Percentiles rank a stretch among this genome's conserved stretches.
These are phyloP conservation scores for Huntiella moniliformis DNA, from an alignment of 2,329 filamentous ascomycete species.

Conservation along the genomic window DNA sequence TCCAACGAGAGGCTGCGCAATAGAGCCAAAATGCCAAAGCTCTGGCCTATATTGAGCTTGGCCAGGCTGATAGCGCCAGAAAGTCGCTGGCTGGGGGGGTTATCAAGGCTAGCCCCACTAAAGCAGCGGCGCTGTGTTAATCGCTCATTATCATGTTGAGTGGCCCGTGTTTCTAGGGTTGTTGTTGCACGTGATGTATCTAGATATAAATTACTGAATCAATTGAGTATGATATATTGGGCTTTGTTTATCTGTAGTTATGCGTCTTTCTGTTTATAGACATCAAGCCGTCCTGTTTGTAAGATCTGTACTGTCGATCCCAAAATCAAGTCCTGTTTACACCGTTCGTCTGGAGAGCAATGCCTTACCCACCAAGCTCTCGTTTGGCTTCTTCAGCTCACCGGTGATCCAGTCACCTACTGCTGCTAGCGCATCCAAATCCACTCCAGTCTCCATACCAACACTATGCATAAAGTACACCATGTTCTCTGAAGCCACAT, in stretches of 20 bases:
- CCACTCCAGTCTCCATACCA: conserved; percentile 56
- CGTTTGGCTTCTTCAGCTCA: conserved; percentile 43
- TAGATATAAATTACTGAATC: too few species aligned
- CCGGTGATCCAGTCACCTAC: conserved; percentile 55
- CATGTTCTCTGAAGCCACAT: conserved; percentile 70
- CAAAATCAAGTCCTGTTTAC: not conserved
- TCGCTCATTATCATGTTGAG: too few species aligned
- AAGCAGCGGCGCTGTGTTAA: not conserved
- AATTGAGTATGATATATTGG: too few species aligned
- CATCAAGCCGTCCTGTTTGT: too few species aligned
- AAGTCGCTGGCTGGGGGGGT: not conserved
- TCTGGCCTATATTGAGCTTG: not conserved
- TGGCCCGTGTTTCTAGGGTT: too few species aligned
- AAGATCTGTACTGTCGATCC: too few species aligned
- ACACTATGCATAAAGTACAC: conserved; percentile 60
- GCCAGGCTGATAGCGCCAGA: conserved; percentile 1
- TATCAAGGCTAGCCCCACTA: not conserved
- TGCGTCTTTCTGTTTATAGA: too few species aligned
- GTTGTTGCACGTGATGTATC: too few species aligned
- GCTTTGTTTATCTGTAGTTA: too few species aligned
- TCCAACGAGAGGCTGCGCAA: conserved; percentile 2
- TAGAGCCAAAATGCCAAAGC: not conserved
- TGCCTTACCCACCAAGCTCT: conserved; percentile 49
- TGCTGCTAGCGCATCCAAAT: conserved; percentile 45
- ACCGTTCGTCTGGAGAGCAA: conserved; percentile 30